These are phyloP conservation scores for Fusarium keratoplasticum DNA, from an alignment of 2,329 filamentous ascomycete species.

Conservation along the genomic window DNA sequence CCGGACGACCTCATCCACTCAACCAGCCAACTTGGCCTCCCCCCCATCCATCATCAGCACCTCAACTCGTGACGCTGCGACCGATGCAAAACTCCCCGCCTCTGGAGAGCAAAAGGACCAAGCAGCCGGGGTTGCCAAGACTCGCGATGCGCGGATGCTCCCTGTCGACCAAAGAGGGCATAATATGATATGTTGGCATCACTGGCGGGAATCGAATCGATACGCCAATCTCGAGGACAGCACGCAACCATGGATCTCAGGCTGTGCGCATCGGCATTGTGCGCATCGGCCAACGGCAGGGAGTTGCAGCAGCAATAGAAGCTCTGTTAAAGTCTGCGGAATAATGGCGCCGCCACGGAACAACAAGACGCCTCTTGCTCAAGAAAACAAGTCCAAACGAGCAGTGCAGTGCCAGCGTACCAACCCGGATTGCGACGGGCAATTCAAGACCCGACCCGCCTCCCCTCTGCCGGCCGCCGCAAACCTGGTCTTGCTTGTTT, in stretches of 20 bases:
- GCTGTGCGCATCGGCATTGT: slow-evolving; percentile 21
- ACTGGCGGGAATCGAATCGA: slow-evolving; percentile 13
- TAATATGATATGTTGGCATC: slow-evolving; percentile 3
- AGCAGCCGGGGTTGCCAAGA: slow-evolving; percentile 34
- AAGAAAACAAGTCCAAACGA: slow-evolving; percentile 20
- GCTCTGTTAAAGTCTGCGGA: slow-evolving; percentile 20
- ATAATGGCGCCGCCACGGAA: slow-evolving; percentile 30
- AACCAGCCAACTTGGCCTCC: slow-evolving; percentile 5
- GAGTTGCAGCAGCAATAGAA: slow-evolving; percentile 13
- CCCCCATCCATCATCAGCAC: slow-evolving; percentile 34
- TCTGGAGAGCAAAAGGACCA: slow-evolving; percentile 36
- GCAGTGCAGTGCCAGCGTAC: not conserved
- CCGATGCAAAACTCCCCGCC: slow-evolving; percentile 33
- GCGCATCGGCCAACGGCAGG: slow-evolving; percentile 31
- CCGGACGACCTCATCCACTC: slow-evolving; percentile 34
- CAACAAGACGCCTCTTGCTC: slow-evolving; percentile 14
- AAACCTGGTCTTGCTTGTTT: slow-evolving; percentile 25
- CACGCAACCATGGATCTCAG: slow-evolving; percentile 28
- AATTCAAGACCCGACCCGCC: slow-evolving; percentile 2
- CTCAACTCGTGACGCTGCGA: slow-evolving; percentile 28
- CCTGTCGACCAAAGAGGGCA: slow-evolving; percentile 1
- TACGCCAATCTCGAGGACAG: slow-evolving; percentile 22
- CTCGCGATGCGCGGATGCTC: slow-evolving; percentile 21
- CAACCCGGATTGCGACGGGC: not conserved
- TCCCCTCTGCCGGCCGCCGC: slow-evolving; percentile 26